phyloP scores from a whole-genome alignment of 345 rosid species.

The Melaleuca alternifolia region DNA sequence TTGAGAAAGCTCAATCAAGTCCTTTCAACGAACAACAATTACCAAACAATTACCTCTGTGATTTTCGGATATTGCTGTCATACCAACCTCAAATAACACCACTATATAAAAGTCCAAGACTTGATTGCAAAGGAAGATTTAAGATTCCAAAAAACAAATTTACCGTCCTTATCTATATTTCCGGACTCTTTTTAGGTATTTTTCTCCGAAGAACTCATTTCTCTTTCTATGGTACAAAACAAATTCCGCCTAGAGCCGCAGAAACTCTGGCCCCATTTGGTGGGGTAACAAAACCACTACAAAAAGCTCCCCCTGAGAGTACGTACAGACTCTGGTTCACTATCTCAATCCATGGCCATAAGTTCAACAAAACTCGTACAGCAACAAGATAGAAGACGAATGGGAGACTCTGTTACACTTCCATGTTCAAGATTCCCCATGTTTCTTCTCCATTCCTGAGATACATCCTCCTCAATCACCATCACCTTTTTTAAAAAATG shows the following conservation, averaged over 20 bases:
- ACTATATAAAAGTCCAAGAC: neutral
- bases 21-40: neutral
- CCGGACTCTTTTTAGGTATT: neutral
- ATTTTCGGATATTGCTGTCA: neutral
- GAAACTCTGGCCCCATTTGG: neutral
- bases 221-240: neutral
- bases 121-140: neutral
- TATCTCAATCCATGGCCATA: neutral
- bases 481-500: slow-evolving; percentile 12
- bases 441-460: neutral
- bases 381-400: slow-evolving; percentile 1
- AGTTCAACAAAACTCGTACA: slow-evolving; percentile 1
- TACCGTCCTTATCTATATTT: neutral
- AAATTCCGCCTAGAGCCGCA: neutral
- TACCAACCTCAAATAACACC: neutral
- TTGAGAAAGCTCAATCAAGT: neutral
- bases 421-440: slow-evolving; percentile 19
- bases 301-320: neutral
- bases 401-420: neutral
- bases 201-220: neutral
- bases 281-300: slow-evolving; percentile 29
- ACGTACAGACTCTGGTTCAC: slow-evolving; percentile 8
- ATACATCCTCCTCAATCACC: slow-evolving; percentile 7
- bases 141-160: neutral
- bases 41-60: neutral